Conservation (phyloP, 2,329 filamentous ascomycete species). For the Botrytis fragariae region DNA sequence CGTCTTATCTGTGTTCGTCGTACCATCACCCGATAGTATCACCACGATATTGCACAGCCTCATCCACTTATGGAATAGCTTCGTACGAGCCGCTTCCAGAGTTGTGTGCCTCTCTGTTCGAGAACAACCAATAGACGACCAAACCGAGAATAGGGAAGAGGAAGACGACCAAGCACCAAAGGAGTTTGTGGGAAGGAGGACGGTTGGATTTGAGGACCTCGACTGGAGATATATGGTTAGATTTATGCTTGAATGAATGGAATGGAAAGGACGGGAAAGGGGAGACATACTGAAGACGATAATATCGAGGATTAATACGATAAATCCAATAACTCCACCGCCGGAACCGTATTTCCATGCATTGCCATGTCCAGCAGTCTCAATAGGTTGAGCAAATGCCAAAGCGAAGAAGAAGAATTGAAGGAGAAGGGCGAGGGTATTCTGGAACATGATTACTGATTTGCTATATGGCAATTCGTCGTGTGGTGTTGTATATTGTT, state of each 20-base stretch:
- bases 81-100: constrained; percentile 52
- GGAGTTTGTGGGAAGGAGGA: constrained; percentile 54
- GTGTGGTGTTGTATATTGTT: background rate
- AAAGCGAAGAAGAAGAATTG: constrained; percentile 53
- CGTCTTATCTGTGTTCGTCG: background rate
- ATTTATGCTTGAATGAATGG: background rate
- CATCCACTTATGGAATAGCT: constrained; percentile 33
- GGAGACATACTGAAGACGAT: constrained; percentile 57
- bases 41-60: too few species aligned
- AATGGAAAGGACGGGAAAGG: too few species aligned
- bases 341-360: constrained; percentile 60
- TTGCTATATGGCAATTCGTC: background rate
- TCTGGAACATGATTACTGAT: constrained; percentile 22
- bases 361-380: constrained; percentile 42
- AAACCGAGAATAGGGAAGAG: constrained; percentile 62
- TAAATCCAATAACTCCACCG: constrained; percentile 59
- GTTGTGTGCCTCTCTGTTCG: constrained; percentile 57
- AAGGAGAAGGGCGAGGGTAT: constrained; percentile 44
- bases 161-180: constrained; percentile 63
- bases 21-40: background rate
- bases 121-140: constrained; percentile 63
- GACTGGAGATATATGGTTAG: constrained; percentile 44
- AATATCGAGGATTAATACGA: constrained; percentile 60
- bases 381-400: constrained; percentile 44
- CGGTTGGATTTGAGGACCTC: constrained; percentile 65